A percentile compares a stretch with the other conserved stretches of the same genome.
phyloP scores from a whole-genome alignment of 768 basidiomycete genomes.

The Leucogyrophana mollusca region DNA sequence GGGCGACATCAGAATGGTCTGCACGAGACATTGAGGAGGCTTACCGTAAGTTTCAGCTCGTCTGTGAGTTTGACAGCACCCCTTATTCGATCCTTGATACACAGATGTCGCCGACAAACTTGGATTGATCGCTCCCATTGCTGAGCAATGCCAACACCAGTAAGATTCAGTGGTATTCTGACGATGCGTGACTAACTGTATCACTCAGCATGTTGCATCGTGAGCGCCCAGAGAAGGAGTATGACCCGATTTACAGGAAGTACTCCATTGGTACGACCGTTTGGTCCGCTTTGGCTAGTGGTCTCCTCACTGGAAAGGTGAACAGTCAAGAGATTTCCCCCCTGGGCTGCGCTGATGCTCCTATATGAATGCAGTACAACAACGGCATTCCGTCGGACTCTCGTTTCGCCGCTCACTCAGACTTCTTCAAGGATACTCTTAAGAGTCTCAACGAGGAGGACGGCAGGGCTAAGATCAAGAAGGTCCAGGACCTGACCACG shows the following conservation, averaged over 20 bases:
- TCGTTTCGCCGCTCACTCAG: conserved; percentile 46
- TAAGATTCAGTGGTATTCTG: conserved; percentile 9
- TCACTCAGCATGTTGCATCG: conserved; percentile 47
- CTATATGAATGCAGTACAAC: conserved; percentile 36
- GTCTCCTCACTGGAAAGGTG: conserved; percentile 55
- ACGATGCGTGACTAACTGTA: neutral
- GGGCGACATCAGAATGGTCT: conserved; percentile 58
- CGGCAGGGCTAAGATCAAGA: conserved; percentile 44
- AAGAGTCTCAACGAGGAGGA: conserved; percentile 40
- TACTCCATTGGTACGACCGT: conserved; percentile 49
- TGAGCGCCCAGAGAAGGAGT: conserved; percentile 55
- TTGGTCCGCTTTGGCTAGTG: conserved; percentile 55
- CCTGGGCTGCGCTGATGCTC: neutral
- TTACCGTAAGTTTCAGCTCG: conserved; percentile 23
- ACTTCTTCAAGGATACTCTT: conserved; percentile 45
- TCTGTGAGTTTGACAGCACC: neutral
- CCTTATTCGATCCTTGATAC: conserved; percentile 4
- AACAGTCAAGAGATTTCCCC: neutral
- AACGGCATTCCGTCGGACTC: conserved; percentile 51
- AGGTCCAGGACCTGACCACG: conserved; percentile 46
- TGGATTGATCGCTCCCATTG: conserved; percentile 46
- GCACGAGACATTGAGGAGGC: conserved; percentile 49
- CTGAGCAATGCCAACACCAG: conserved; percentile 53
- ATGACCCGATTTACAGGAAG: conserved; percentile 43
- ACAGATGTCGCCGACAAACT: conserved; percentile 49